Evolutionary conservation across 176 grass and related monocot genomes (phyloP), one percentile per base, ranked within the genome.

Genomic region (Aegilops umbellulata): DNA sequence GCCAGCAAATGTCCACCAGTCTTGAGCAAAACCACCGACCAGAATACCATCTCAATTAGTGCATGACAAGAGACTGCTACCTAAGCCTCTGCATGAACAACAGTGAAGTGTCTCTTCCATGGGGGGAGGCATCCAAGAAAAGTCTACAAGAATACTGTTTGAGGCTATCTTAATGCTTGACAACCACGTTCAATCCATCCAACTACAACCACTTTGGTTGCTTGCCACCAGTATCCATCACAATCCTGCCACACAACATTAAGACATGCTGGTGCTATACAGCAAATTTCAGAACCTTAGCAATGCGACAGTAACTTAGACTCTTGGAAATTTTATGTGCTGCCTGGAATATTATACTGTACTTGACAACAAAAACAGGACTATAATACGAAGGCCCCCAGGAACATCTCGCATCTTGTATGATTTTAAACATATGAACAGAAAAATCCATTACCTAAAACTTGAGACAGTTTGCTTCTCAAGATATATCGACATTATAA

Each of bases 21-120:
- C 73, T 73, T 65, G 5, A 23, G 32, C 23, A 60, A 44, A 79
- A 60, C 74, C 80, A 79, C 60, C 78, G 70, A 60, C 74, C 55
- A 86, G 57, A 44, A 64, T 70, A 71, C 51, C 39, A 26, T 63
- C 51, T 38, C 78, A 51, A 41, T 78, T 47, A 86, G 8, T 78
- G 47, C 44, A 86, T 60, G 49, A 62, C 57, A 41, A 47, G 61
- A 69, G 78, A 78, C 47, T 6, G 60, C 74, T 77, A 89, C 13
- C 55, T 79, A 80, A 67, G 32, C 65, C 22, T 25, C 57, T 65
- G 20, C 77, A 76, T 20, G 70, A 83, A 82, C 61, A 86, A 44
- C 25, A 77, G 69, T 68, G 26, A 61, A 76, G n/a, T n/a, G n/a
- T n/a, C n/a, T n/a, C n/a, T n/a, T n/a, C n/a, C n/a, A n/a, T n/a